These are phyloP conservation scores for Quercus aquifolioides DNA, from an alignment of 306 rosid species.

Conservation along the genomic window DNA sequence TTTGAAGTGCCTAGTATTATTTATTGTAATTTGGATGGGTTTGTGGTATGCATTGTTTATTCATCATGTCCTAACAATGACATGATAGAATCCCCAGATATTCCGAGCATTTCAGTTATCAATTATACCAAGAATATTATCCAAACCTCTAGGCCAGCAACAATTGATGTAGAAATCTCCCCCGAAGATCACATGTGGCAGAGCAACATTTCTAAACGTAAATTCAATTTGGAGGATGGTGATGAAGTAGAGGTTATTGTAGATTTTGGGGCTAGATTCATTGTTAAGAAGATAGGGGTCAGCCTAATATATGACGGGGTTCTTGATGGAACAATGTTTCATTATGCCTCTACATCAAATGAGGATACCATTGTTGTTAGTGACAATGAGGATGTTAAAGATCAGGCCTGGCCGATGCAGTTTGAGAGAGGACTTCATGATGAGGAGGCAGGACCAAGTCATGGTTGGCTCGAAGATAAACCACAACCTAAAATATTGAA, in stretches of 20 bases:
- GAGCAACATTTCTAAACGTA: conserved; percentile 3
- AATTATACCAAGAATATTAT: background rate
- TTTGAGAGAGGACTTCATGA: background rate
- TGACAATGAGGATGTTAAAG: background rate
- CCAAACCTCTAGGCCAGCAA: background rate
- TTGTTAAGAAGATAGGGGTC: conserved; percentile 19
- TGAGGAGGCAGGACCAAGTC: background rate
- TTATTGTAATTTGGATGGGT: too few species aligned
- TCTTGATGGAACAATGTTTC: background rate
- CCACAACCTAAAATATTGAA: background rate
- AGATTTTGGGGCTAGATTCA: background rate
- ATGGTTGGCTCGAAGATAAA: background rate
- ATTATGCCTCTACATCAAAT: background rate
- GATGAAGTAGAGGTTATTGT: conserved; percentile 12
- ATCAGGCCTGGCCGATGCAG: background rate
- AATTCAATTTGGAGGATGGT: conserved; percentile 12
- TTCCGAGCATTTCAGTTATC: background rate
- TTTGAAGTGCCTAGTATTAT: too few species aligned
- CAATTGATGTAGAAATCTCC: background rate
- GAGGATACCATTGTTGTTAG: background rate
- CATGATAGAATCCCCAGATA: background rate
- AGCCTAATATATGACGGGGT: background rate
- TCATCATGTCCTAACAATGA: too few species aligned
- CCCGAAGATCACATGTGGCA: conserved; percentile 20
- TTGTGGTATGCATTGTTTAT: too few species aligned